These are phyloP conservation scores for Grammothele lineata DNA, from an alignment of 768 basidiomycete species.

Conservation along the genomic window DNA sequence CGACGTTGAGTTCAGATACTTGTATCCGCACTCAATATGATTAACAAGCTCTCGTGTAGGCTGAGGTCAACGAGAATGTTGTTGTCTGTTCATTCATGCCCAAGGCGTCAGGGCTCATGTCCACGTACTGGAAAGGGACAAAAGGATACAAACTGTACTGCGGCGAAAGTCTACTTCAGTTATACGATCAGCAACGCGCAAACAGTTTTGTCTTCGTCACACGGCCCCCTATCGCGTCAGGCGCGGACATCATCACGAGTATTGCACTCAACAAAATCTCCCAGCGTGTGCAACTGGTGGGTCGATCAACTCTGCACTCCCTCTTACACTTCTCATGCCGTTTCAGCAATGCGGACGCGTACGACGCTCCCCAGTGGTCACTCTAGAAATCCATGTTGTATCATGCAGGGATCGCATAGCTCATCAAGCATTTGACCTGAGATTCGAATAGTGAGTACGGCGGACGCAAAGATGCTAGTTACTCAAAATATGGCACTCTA, in stretches of 20 bases:
- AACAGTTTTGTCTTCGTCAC: conserved; percentile 60
- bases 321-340: too few species aligned
- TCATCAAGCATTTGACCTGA: conserved; percentile 63
- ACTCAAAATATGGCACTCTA: conserved; percentile 24
- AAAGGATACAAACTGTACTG: conserved; percentile 53
- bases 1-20: conserved; percentile 13
- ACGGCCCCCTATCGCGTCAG: conserved; percentile 41
- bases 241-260: conserved; percentile 48
- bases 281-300: conserved; percentile 44
- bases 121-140: conserved; percentile 47
- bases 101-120: conserved; percentile 41
- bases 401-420: conserved; percentile 64
- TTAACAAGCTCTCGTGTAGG: conserved; percentile 24
- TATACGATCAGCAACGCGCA: conserved; percentile 47
- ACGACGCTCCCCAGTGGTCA: conserved; percentile 44
- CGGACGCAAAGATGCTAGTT: conserved; percentile 37
- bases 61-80: conserved; percentile 53
- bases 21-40: neutral
- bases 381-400: conserved; percentile 63
- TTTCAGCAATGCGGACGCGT: conserved; percentile 58
- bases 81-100: conserved; percentile 63
- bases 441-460: conserved; percentile 59
- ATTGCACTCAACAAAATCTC: conserved; percentile 65
- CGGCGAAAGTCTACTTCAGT: conserved; percentile 50
- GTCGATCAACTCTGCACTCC: conserved; percentile 12